Percentiles rank a stretch among this genome's conserved stretches.
Conservation (phyloP, 1,284 basidiomycete genomes). For the Ganoderma leucocontextum region DNA sequence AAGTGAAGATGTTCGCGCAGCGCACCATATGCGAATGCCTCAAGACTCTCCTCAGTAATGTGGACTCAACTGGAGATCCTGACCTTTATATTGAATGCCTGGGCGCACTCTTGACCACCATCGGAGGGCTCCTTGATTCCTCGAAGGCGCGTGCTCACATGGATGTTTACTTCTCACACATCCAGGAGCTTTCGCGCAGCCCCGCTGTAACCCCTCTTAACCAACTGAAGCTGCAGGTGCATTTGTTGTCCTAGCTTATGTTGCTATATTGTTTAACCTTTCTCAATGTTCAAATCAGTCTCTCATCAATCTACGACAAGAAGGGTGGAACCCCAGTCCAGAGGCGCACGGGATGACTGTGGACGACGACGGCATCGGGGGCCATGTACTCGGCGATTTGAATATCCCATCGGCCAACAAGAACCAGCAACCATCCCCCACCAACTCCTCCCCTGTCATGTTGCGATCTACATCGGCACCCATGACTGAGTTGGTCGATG, state of each 20-base stretch:
- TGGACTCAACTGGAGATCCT: slow-evolving; percentile 80
- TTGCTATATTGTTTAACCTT: slow-evolving; percentile 10
- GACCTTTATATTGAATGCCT: slow-evolving; percentile 97
- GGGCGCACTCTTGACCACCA: slow-evolving; percentile 90
- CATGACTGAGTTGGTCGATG: slow-evolving; percentile 48
- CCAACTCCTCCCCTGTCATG: slow-evolving; percentile 33
- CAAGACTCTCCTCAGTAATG: slow-evolving; percentile 91
- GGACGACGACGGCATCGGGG: neutral
- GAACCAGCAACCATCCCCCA: slow-evolving; percentile 66
- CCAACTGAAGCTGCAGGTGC: slow-evolving; percentile 92
- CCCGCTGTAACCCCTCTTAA: slow-evolving; percentile 83
- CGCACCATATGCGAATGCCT: slow-evolving; percentile 91
- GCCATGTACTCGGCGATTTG: neutral
- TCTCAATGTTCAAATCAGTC: neutral
- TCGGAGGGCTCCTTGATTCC: slow-evolving; percentile 80
- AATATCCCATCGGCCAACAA: slow-evolving; percentile 69
- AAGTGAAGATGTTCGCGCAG: slow-evolving; percentile 68
- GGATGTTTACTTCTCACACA: slow-evolving; percentile 92
- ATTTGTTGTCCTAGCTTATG: slow-evolving; percentile 34
- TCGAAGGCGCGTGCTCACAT: slow-evolving; percentile 84
- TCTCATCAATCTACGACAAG: neutral
- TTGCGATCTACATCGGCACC: slow-evolving; percentile 60
- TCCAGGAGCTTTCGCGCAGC: slow-evolving; percentile 82
- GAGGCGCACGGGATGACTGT: too few relatives aligned
- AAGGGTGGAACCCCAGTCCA: neutral